Base-by-base conservation (phyloP, 2,329 filamentous ascomycete genomes). In the Xylariaceae sp. region DNA sequence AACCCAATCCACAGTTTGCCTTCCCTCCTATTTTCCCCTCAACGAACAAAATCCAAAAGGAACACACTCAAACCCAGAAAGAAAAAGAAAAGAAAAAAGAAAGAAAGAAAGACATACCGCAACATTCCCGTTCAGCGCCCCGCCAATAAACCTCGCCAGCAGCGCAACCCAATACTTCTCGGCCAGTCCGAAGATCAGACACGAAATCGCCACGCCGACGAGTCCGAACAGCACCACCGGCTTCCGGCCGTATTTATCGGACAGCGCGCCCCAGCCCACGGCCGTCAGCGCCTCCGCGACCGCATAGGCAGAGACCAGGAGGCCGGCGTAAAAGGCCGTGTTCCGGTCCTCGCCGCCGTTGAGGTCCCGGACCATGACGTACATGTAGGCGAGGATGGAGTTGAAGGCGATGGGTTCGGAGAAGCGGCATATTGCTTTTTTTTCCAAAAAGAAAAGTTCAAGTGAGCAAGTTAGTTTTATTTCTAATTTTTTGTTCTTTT, bases 241-340 rank as follows among this genome's bases (percentile, higher is more conserved):
- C 56, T 72, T 70, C 26, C 72, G 62, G 0, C 73, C 73, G 53
- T 70, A 68, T 9, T 68, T 68, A 54, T 75, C 73, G 29, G 72
- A 74, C 4, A 75, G 62, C 1, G 65, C 64, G 29, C 73, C 73
- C 73, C 73, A 75, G 48, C 71, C 65, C 60, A 75, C 70, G 27
- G 72, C 71, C 1, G 73, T 75, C 40, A 73, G 54, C 19, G 73
- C 71, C 60, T 75, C 73, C 43, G 73, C 73, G 30, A 74, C 68
- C 40, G 73, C 72, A 50, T 74, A 75, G 11, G 73, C 73, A 8
- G 72, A 74, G 27, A 75, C 70, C 6, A 75, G 67, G 7, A 83
- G 73, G 8, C 78, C 78, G 27, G 74, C 68, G 66, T 76, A 76
- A 68, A 82, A 81, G 30, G 71, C 67, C 12, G 74, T 71, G 35